Evolutionary conservation across 1,284 basidiomycete genomes (phyloP).

Genomic region (Cutaneotrichosporon sp.): DNA sequence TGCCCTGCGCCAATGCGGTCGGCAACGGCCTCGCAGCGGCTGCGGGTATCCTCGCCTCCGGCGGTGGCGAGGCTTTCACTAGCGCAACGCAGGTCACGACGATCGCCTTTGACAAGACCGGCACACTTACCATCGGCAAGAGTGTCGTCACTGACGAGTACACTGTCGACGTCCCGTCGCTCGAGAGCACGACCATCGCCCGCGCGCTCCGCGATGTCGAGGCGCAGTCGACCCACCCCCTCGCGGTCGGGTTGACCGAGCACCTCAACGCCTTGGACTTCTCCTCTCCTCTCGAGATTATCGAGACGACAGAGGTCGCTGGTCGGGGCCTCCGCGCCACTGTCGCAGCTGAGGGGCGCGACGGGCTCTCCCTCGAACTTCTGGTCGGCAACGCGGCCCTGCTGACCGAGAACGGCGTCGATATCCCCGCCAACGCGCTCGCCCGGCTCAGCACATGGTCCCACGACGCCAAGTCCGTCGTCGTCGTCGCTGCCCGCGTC

Average conservation of each 20-base stretch:
- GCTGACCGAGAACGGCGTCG: slow-evolving; percentile 22
- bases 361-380: slow-evolving; percentile 55
- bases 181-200: slow-evolving; percentile 16
- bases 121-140: slow-evolving; percentile 85
- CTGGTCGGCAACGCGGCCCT: slow-evolving; percentile 25
- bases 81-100: slow-evolving; percentile 74
- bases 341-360: slow-evolving; percentile 54
- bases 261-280: slow-evolving; percentile 63
- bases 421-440: slow-evolving; percentile 48
- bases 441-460: slow-evolving; percentile 58
- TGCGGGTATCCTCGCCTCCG: slow-evolving; percentile 97
- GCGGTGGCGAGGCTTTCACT: slow-evolving; percentile 85
- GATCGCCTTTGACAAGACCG: slow-evolving; percentile 95
- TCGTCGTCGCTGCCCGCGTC: slow-evolving; percentile 65
- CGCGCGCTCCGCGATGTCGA: slow-evolving; percentile 65
- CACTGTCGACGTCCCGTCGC: slow-evolving; percentile 29
- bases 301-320: slow-evolving; percentile 74
- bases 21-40: slow-evolving; percentile 95
- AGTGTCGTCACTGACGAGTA: slow-evolving; percentile 29
- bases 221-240: slow-evolving; percentile 87
- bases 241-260: slow-evolving; percentile 82
- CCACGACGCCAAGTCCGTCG: slow-evolving; percentile 67
- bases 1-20: slow-evolving; percentile 98
- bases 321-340: slow-evolving; percentile 80
- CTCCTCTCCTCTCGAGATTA: slow-evolving; percentile 49